phyloP scores from a whole-genome alignment of 2,329 filamentous ascomycete species.

The Pyricularia grisea region DNA sequence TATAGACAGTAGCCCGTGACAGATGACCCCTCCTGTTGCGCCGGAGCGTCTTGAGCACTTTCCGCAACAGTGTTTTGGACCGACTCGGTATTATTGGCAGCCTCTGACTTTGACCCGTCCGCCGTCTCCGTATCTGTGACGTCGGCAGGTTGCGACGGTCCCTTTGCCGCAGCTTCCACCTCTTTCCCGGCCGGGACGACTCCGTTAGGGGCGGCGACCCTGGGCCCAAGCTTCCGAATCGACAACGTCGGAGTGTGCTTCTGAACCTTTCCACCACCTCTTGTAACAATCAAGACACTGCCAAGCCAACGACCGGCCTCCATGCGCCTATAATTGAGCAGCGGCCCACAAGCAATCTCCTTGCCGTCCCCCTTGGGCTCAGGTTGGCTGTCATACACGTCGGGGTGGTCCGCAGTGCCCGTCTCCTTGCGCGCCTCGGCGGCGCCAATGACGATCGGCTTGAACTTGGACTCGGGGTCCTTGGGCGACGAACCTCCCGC shows the following conservation, averaged over 20 bases:
- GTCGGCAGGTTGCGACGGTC: slow-evolving; percentile 14
- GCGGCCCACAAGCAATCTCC: slow-evolving; percentile 61
- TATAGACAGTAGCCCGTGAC: slow-evolving; percentile 51
- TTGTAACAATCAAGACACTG: slow-evolving; percentile 75
- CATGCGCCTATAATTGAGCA: slow-evolving; percentile 72
- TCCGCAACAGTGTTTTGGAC: not conserved
- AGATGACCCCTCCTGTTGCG: slow-evolving; percentile 15
- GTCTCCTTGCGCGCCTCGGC: slow-evolving; percentile 19
- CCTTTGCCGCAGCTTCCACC: not conserved
- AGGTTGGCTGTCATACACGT: slow-evolving; percentile 21
- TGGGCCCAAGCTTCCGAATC: slow-evolving; percentile 33
- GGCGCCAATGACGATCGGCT: slow-evolving; percentile 39
- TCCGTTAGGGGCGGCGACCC: slow-evolving; percentile 6
- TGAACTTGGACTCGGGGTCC: slow-evolving; percentile 19
- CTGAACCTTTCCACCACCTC: slow-evolving; percentile 49
- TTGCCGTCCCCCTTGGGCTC: slow-evolving; percentile 29
- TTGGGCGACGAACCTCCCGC: not conserved
- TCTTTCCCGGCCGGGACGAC: not conserved
- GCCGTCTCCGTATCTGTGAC: slow-evolving; percentile 20
- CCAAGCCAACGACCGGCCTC: slow-evolving; percentile 66
- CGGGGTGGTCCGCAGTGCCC: slow-evolving; percentile 8
- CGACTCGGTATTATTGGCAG: not conserved
- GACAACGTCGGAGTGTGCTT: slow-evolving; percentile 49
- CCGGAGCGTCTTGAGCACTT: not conserved
- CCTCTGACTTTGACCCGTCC: slow-evolving; percentile 29